phyloP scores from a whole-genome alignment of 2,329 filamentous ascomycete genomes.

The Cladobotryum protrusum region DNA sequence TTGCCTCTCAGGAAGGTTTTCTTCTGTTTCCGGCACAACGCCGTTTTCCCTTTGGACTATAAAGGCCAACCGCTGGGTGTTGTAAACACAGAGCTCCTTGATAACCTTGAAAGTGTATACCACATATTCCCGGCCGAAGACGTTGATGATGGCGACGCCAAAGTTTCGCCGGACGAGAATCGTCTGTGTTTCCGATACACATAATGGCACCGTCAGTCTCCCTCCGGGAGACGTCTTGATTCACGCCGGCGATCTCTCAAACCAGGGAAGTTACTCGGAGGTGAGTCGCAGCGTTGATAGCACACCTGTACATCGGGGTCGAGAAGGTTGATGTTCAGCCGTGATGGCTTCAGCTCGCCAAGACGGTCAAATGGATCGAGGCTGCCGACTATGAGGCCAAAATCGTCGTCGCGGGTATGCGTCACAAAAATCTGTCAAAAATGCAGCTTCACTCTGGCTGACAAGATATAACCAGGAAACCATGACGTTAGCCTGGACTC shows the following conservation, averaged over 20 bases:
- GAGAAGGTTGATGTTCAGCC: not conserved
- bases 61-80: too few species aligned
- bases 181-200: constrained; percentile 72
- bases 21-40: too few species aligned
- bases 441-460: not conserved
- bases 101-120: not conserved
- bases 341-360: constrained; percentile 40
- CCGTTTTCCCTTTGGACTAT: too few species aligned
- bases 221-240: constrained; percentile 69
- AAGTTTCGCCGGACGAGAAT: constrained; percentile 50
- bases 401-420: constrained; percentile 60
- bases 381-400: constrained; percentile 62
- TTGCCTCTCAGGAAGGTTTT: too few species aligned
- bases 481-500: constrained; percentile 67
- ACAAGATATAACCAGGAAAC: constrained; percentile 48
- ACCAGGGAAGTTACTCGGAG: constrained; percentile 58
- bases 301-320: not conserved
- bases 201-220: constrained; percentile 59
- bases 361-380: constrained; percentile 60
- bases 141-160: constrained; percentile 10
- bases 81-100: not conserved
- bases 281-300: constrained; percentile 20
- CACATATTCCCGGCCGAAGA: not conserved
- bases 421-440: not conserved
- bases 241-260: constrained; percentile 71